Percentiles rank a stretch among this genome's conserved stretches.
Evolutionary conservation across 1,139 yeast genomes (phyloP).

Genomic region (Scheffersomyces titani): DNA sequence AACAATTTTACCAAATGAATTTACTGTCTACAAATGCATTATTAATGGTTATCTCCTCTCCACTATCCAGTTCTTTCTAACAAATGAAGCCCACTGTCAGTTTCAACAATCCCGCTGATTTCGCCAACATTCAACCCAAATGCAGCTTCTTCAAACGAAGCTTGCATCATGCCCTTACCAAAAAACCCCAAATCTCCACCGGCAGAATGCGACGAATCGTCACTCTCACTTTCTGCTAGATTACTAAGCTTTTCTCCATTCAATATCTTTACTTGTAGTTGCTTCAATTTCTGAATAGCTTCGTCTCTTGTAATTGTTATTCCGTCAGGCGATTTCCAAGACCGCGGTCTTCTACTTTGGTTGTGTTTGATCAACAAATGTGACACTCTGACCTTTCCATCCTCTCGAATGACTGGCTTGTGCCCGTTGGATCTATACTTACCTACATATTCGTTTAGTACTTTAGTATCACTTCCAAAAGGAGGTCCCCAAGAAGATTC

Average conservation of each 20-base stretch:
- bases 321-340: slow-evolving; percentile 74
- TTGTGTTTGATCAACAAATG: slow-evolving; percentile 80
- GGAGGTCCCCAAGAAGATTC: slow-evolving; percentile 92
- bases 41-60: not conserved
- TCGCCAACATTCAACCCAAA: slow-evolving; percentile 79
- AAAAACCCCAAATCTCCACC: slow-evolving; percentile 90
- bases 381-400: slow-evolving; percentile 39
- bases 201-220: slow-evolving; percentile 78
- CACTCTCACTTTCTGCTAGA: slow-evolving; percentile 78
- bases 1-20: not conserved
- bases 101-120: slow-evolving; percentile 75
- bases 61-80: slow-evolving; percentile 72
- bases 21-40: not conserved
- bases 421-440: slow-evolving; percentile 47
- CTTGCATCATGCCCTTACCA: slow-evolving; percentile 90
- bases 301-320: slow-evolving; percentile 80
- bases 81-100: slow-evolving; percentile 88
- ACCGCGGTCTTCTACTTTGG: slow-evolving; percentile 81
- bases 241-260: slow-evolving; percentile 69
- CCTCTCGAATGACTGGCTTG: slow-evolving; percentile 57
- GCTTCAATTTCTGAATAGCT: slow-evolving; percentile 62
- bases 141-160: slow-evolving; percentile 82
- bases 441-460: slow-evolving; percentile 54
- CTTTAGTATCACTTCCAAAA: slow-evolving; percentile 65
- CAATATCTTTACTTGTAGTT: slow-evolving; percentile 57